phyloP scores from a whole-genome alignment of 2,329 filamentous ascomycete species.

The Arthrobotrys musiformis region DNA sequence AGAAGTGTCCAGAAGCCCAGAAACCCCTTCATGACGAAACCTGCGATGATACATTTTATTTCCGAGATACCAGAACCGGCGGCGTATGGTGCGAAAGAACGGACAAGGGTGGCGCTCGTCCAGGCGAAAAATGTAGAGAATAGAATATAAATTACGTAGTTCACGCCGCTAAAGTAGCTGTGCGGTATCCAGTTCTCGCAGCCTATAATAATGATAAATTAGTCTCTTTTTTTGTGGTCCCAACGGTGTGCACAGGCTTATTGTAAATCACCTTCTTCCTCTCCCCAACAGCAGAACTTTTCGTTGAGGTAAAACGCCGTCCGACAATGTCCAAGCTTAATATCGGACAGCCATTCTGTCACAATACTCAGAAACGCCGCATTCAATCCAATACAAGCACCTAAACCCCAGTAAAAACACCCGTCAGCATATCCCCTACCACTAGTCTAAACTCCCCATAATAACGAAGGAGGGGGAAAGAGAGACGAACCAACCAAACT shows the following conservation, averaged over 20 bases:
- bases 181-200: conserved; percentile 90
- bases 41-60: conserved; percentile 99
- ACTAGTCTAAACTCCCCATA: not conserved
- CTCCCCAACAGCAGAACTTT: conserved; percentile 97
- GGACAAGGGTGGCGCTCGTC: conserved; percentile 84
- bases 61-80: conserved; percentile 97
- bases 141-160: conserved; percentile 87
- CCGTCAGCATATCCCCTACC: not conserved
- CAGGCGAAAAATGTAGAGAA: conserved; percentile 86
- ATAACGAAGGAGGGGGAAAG: not conserved
- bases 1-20: conserved; percentile 88
- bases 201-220: conserved; percentile 65
- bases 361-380: conserved; percentile 93
- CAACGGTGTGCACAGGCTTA: conserved; percentile 25
- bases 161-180: conserved; percentile 80
- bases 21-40: conserved; percentile 99
- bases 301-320: conserved; percentile 98
- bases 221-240: no score
- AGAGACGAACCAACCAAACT: conserved; percentile 76
- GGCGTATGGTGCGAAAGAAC: conserved; percentile 91
- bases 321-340: conserved; percentile 94
- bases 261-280: conserved; percentile 79
- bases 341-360: conserved; percentile 95
- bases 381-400: conserved; percentile 90
- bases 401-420: conserved; percentile 61